phyloP scores from a whole-genome alignment of 495 filamentous ascomycete genomes.

The Hyaloscypha variabilis region DNA sequence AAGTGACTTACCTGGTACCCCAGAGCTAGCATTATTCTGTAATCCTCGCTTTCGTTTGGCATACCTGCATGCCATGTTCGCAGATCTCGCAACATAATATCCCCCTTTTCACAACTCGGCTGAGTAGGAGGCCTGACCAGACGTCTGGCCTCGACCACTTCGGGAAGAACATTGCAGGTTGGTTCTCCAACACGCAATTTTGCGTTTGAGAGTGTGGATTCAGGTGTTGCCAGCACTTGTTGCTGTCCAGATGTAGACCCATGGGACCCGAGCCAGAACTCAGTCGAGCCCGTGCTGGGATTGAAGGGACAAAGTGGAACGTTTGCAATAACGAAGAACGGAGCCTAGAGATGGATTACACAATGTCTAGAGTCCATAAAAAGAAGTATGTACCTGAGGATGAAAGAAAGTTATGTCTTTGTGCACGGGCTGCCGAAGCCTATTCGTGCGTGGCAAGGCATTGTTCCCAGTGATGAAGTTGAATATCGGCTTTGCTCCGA shows the following conservation, averaged over 20 bases:
- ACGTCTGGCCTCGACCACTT: constrained; percentile 36
- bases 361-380: background rate
- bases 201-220: constrained; percentile 30
- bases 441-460: constrained; percentile 33
- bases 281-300: constrained; percentile 43
- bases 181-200: constrained; percentile 31
- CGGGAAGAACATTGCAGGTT: constrained; percentile 21
- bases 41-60: constrained; percentile 44
- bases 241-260: constrained; percentile 33
- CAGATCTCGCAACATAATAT: constrained; percentile 44
- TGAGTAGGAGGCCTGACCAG: constrained; percentile 39
- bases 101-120: constrained; percentile 41
- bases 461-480: constrained; percentile 41
- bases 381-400: constrained; percentile 30
- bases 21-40: constrained; percentile 47
- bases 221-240: constrained; percentile 27
- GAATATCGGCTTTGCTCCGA: constrained; percentile 34
- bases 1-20: constrained; percentile 34
- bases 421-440: constrained; percentile 39
- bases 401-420: constrained; percentile 37
- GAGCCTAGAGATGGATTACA: constrained; percentile 28
- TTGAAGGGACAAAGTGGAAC: constrained; percentile 31
- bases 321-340: constrained; percentile 37
- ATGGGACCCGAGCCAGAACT: constrained; percentile 49
- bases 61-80: constrained; percentile 49